Base-by-base conservation (phyloP, 306 rosid genomes). In the Casuarina equisetifolia region DNA sequence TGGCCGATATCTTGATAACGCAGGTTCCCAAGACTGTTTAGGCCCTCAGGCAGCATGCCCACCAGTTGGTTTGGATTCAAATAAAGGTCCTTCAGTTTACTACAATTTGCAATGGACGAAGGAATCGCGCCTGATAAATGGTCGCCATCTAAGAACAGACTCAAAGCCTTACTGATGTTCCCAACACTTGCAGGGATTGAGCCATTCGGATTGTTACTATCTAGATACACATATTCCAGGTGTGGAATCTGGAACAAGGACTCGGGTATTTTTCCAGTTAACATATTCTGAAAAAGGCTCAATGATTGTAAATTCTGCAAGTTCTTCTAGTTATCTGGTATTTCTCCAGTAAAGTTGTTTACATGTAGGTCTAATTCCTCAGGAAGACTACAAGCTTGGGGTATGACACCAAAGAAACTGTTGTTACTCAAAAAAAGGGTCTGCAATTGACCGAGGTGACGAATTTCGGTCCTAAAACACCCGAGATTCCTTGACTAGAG, bases 91-190 rank as follows among this genome's bases (percentile, higher is more conserved):
- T 67, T 54, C 39, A 93, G 69, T 17, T 80, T 70, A 70, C 79
- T 88, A 81, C 97, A 91, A 58, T 83, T 89, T 43, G 88, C 92
- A 66, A 93, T 84, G 20, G 95, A 89, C 2, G 87, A 85, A 51
- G 98, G 97, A 77, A 91, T 84, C n/a, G 49, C 38, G 54, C 91
- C 95, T 0, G 91, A 88, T 7, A 93, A 82, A 36, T 17, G 44
- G 72, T 93, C 89, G 17, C 3, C 2, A 0, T 80, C 20, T 3
- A 91, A 75, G 79, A 85, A 81, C 63, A 93, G 39, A 11, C 4
- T 0, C 15, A 10, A 32, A 13, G 87, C 80, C 49, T 78, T 76
- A 78, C 83, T 85, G 84, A 84, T 43, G 77, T 86, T 84, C 73
- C 88, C 87, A 46, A 92, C 72, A 74, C 36, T 87, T 19, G 86